Evolutionary conservation across 257 asterid genomes (phyloP), one percentile per base, ranked within the genome.

Genomic region (Ballota nigra): DNA sequence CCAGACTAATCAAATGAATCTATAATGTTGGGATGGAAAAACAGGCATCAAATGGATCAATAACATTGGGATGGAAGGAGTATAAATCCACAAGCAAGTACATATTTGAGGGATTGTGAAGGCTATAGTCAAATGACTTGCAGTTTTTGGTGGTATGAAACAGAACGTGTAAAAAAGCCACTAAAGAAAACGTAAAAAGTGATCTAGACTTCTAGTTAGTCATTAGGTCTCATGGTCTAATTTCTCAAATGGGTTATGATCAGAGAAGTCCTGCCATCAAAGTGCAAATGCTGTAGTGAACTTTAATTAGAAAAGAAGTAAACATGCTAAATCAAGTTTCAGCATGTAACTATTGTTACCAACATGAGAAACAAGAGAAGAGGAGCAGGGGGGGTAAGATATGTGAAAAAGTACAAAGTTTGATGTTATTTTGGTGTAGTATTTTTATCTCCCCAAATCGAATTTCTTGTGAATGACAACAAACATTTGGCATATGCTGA

Each of bases 181-280:
- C 1, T 15, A 36, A 36, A 36, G n/a, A 41, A 41, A 8, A 16
- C 10, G 43, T 28, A 28, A 45, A 24, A 28, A 49, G 69, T 24
- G 59, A 49, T 59, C 69, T 56, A 28, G 31, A 28, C 31, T 1
- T 28, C 31, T 5, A 71, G 36, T 23, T 15, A 26, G 22, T 57
- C 8, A 60, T 49, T 26, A 66, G 67, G 34, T 55, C 22, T 4
- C 40, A 18, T 22, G 65, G 71, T 75, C 49, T 41, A 63, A 56
- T 19, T 10, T 49, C 41, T 47, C 73, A 56, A 64, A 56, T 18
- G 57, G 68, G 63, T 23, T 38, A 65, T 19, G 22, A n/a, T 70
- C 40, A 68, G 56, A 57, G 40, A 51, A 65, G 18, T 34, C 47
- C 60, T 59, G 29, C 68, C 65, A 60, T 63, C 56, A 79, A 60